A percentile compares a stretch with the other conserved stretches of the same genome.
Conservation (phyloP, 2,329 filamentous ascomycete genomes). For the Colletotrichum endophyticum region DNA sequence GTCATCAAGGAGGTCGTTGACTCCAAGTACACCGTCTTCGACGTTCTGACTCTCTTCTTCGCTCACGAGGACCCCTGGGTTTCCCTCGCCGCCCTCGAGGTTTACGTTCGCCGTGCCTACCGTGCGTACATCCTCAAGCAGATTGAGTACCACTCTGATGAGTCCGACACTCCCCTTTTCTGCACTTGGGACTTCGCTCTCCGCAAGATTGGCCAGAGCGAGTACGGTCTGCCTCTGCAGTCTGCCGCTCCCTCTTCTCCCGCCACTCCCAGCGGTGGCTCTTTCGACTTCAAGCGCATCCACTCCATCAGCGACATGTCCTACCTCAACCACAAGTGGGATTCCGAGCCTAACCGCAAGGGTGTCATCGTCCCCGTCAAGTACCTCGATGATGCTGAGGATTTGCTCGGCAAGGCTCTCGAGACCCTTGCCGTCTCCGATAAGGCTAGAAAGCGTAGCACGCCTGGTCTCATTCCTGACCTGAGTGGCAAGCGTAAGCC, state of each 20-base stretch:
- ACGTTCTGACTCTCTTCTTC: constrained; percentile 95
- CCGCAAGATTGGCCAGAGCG: constrained; percentile 88
- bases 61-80: constrained; percentile 94
- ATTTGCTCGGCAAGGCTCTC: constrained; percentile 81
- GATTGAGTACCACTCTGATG: constrained; percentile 86
- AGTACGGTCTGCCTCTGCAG: constrained; percentile 82
- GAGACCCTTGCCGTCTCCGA: constrained; percentile 74
- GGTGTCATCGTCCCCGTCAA: constrained; percentile 93
- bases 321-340: constrained; percentile 76
- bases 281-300: constrained; percentile 77
- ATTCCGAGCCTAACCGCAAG: constrained; percentile 81
- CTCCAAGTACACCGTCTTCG: constrained; percentile 98
- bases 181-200: constrained; percentile 96
- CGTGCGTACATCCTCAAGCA: constrained; percentile 91
- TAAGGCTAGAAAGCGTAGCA: constrained; percentile 61
- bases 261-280: constrained; percentile 69
- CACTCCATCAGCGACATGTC: constrained; percentile 97
- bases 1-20: constrained; percentile 98
- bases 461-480: constrained; percentile 70
- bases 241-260: constrained; percentile 85
- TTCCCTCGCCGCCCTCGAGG: constrained; percentile 88
- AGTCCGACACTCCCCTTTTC: constrained; percentile 71
- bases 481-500: constrained; percentile 75
- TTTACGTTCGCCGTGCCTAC: constrained; percentile 96
- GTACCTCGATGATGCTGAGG: constrained; percentile 93